These are phyloP conservation scores for Eucalyptus curtisii DNA, from an alignment of 345 rosid species.

Conservation along the genomic window DNA sequence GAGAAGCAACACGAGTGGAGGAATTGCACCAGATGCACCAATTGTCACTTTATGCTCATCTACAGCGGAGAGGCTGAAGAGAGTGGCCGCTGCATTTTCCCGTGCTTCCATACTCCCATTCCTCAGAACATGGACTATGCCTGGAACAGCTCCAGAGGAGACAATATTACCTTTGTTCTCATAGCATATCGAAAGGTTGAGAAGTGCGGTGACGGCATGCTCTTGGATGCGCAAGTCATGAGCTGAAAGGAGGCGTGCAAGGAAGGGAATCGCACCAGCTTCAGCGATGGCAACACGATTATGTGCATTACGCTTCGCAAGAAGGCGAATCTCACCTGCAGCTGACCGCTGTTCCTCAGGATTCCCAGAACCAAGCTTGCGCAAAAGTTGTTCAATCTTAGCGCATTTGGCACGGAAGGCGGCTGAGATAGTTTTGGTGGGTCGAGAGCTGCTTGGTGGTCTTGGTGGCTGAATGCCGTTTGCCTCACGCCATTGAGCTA, in stretches of 20 bases:
- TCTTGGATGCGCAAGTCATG: slow-evolving; percentile 82
- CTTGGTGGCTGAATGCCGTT: slow-evolving; percentile 81
- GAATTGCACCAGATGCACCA: slow-evolving; percentile 74
- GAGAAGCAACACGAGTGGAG: slow-evolving; percentile 71
- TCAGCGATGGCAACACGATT: slow-evolving; percentile 94
- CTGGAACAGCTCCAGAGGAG: slow-evolving; percentile 82
- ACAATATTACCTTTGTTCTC: slow-evolving; percentile 88
- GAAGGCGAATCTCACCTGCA: slow-evolving; percentile 91
- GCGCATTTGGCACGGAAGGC: slow-evolving; percentile 58
- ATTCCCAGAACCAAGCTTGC: slow-evolving; percentile 62
- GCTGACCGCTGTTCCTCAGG: slow-evolving; percentile 78
- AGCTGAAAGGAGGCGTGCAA: slow-evolving; percentile 64
- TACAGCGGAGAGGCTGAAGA: slow-evolving; percentile 87
- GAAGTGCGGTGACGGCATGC: slow-evolving; percentile 89
- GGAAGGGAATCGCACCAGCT: slow-evolving; percentile 97
- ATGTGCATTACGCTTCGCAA: slow-evolving; percentile 80
- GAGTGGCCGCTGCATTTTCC: slow-evolving; percentile 97
- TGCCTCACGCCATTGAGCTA: slow-evolving; percentile 93
- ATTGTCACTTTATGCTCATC: slow-evolving; percentile 90
- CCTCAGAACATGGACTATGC: slow-evolving; percentile 85
- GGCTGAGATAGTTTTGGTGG: slow-evolving; percentile 47
- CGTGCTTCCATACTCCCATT: slow-evolving; percentile 98
- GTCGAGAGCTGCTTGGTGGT: slow-evolving; percentile 58
- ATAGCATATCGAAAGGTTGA: slow-evolving; percentile 90
- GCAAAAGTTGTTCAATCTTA: slow-evolving; percentile 61